These are phyloP conservation scores for Plasmodium ovale DNA, from an alignment of 169 alveolate species.

Conservation along the genomic window DNA sequence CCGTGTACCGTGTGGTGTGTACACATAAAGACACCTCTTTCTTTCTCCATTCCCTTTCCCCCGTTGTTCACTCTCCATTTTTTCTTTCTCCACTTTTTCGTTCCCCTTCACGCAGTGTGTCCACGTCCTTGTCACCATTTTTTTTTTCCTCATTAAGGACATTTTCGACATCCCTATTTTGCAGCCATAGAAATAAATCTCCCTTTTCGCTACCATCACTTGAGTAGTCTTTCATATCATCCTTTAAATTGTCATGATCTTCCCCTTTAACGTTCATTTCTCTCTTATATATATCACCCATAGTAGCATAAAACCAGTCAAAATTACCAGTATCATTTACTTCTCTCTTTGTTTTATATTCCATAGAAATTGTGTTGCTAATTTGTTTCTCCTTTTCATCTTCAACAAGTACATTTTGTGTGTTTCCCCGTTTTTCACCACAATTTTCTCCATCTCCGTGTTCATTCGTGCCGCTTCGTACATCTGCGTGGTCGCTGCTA, in stretches of 20 bases:
- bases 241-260: not conserved
- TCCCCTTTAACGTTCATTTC: not conserved
- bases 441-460: not conserved
- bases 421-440: not conserved
- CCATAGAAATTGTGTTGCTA: too few species aligned
- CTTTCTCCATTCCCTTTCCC: too few species aligned
- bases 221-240: conserved; percentile 4
- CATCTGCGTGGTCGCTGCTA: not conserved
- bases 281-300: conserved; percentile 25
- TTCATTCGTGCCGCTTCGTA: not conserved
- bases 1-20: too few species aligned
- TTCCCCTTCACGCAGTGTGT: too few species aligned
- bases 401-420: too few species aligned
- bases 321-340: conserved; percentile 22
- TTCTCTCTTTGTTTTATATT: not conserved
- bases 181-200: conserved; percentile 47
- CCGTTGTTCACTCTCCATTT: too few species aligned
- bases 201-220: conserved; percentile 53
- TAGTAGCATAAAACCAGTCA: conserved; percentile 57
- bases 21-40: too few species aligned
- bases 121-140: too few species aligned
- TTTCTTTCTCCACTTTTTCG: not conserved
- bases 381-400: not conserved
- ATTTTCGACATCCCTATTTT: conserved; percentile 53
- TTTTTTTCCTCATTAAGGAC: conserved; percentile 23